Evolutionary conservation across 495 filamentous ascomycete genomes (phyloP).

Genomic region (Neurospora pannonica): DNA sequence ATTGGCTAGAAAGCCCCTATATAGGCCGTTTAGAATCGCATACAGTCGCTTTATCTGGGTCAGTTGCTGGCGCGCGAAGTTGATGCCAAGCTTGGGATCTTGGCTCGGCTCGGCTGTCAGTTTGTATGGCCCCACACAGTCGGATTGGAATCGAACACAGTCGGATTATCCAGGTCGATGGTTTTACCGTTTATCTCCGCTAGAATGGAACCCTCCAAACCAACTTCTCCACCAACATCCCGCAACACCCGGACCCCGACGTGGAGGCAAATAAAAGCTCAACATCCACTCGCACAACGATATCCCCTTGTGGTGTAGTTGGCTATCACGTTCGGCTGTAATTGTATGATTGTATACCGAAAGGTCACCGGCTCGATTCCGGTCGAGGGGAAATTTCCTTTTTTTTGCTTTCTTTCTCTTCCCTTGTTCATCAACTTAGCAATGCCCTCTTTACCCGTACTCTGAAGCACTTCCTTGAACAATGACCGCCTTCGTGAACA

Average conservation of each 20-base stretch:
- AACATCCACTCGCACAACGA: not conserved
- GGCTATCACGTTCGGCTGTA: not conserved
- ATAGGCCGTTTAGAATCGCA: too few relatives aligned
- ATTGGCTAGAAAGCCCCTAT: too few relatives aligned
- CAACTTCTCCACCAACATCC: not conserved
- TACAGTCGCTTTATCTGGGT: too few relatives aligned
- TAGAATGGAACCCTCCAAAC: not conserved
- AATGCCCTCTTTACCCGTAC: not conserved
- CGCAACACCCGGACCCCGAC: not conserved
- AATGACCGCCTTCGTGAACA: not conserved
- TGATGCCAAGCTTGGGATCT: too few relatives aligned
- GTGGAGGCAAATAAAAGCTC: not conserved
- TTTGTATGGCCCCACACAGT: too few relatives aligned
- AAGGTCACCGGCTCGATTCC: not conserved
- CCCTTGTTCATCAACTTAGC: not conserved
- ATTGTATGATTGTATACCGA: not conserved
- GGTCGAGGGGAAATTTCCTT: not conserved
- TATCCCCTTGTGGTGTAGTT: not conserved
- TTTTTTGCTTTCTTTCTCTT: not conserved
- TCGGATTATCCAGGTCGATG: too few relatives aligned
- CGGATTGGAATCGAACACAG: too few relatives aligned
- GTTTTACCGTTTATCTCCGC: too few relatives aligned
- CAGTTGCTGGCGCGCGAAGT: too few relatives aligned
- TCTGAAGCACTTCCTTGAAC: not conserved
- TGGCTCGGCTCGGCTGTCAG: too few relatives aligned